Conservation (phyloP, 1,284 basidiomycete genomes). For the Anthracocystis setariae region DNA sequence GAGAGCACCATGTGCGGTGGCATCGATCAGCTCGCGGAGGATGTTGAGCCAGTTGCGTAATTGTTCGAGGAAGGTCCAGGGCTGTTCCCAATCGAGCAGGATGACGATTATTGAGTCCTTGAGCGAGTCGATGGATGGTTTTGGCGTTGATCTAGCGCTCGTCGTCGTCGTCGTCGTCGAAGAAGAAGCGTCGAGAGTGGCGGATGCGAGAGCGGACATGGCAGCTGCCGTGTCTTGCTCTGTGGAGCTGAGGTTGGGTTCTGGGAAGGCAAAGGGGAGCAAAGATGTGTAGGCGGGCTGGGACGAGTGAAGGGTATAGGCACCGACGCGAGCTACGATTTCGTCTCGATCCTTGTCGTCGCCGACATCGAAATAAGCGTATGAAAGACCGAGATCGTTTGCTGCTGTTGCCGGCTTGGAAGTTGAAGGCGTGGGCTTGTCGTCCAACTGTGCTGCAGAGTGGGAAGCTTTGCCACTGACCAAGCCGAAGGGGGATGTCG, state of each 20-base stretch:
- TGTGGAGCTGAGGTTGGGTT: constrained; percentile 67
- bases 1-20: constrained; percentile 71
- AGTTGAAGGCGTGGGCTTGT: constrained; percentile 3
- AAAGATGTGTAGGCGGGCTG: constrained; percentile 78
- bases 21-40: constrained; percentile 69
- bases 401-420: constrained; percentile 1
- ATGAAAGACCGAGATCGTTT: constrained; percentile 54
- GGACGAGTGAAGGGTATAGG: constrained; percentile 87
- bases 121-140: constrained; percentile 69
- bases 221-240: constrained; percentile 25
- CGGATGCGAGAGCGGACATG: constrained; percentile 32
- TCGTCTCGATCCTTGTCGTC: constrained; percentile 61
- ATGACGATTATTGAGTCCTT: constrained; percentile 85
- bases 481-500: constrained; percentile 68
- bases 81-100: constrained; percentile 93
- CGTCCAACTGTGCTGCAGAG: neutral
- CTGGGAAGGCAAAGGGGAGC: constrained; percentile 84
- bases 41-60: constrained; percentile 80
- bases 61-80: constrained; percentile 89
- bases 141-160: constrained; percentile 6
- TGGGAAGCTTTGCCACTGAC: constrained; percentile 24
- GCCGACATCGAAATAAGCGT: constrained; percentile 60
- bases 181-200: constrained; percentile 10
- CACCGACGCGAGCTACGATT: constrained; percentile 72
- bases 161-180: constrained; percentile 1